Evolutionary conservation across 768 basidiomycete genomes (phyloP).

Genomic region (Amylocystis lapponica): DNA sequence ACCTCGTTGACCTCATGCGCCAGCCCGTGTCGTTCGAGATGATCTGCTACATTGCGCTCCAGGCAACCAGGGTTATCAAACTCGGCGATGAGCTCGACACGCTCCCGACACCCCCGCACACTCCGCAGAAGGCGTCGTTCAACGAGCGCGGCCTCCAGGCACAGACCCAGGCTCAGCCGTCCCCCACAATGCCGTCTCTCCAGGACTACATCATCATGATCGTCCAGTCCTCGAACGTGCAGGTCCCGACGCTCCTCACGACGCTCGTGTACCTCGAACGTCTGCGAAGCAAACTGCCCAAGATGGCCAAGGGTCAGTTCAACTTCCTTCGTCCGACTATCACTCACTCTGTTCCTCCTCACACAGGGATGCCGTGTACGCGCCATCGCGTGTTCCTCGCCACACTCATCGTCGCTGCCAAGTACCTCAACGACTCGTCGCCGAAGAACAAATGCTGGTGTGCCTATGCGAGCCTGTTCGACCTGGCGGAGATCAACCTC

Average conservation of each 20-base stretch:
- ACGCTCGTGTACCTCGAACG: slow-evolving; percentile 92
- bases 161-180: slow-evolving; percentile 10
- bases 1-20: slow-evolving; percentile 72
- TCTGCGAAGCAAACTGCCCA: slow-evolving; percentile 71
- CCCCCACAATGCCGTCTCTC: slow-evolving; percentile 53
- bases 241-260: slow-evolving; percentile 83
- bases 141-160: slow-evolving; percentile 21
- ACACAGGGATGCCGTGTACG: slow-evolving; percentile 75
- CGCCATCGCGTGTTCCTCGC: slow-evolving; percentile 95
- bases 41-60: slow-evolving; percentile 79
- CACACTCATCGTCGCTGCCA: slow-evolving; percentile 90
- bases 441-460: slow-evolving; percentile 97
- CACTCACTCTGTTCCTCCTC: slow-evolving; percentile 3
- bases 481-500: slow-evolving; percentile 77
- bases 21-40: slow-evolving; percentile 78
- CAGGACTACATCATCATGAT: slow-evolving; percentile 82
- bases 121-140: slow-evolving; percentile 45
- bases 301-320: slow-evolving; percentile 74
- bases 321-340: slow-evolving; percentile 9
- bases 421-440: slow-evolving; percentile 95
- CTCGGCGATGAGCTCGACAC: slow-evolving; percentile 49
- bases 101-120: slow-evolving; percentile 65
- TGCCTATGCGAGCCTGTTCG: slow-evolving; percentile 68
- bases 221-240: slow-evolving; percentile 78
- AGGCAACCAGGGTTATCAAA: slow-evolving; percentile 69